Base-by-base conservation (phyloP, 2,329 filamentous ascomycete species). In the Aspergillus udagawae region DNA sequence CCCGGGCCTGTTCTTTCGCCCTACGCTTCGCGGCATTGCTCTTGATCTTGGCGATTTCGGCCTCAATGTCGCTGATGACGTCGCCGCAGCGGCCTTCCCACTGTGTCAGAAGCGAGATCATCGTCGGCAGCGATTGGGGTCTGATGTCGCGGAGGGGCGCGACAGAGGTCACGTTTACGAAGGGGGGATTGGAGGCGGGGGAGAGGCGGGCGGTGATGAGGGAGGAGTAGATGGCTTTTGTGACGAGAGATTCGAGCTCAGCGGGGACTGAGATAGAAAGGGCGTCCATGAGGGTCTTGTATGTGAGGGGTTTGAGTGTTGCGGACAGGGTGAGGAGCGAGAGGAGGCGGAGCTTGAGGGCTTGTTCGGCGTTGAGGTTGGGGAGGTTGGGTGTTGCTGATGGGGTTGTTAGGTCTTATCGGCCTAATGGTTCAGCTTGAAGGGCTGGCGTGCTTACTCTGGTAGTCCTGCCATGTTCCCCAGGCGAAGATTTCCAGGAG, bases 401-500 rank as follows among this genome's bases (percentile, higher is more conserved):
- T 12, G 5, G 3, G 10, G 44, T 38, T 8, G 42, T 23, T 25
- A 42, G 52, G 28, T 38, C 8, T 50, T 10, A 45, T 63, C 52
- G 53, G 56, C 17, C 41, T 14, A 32, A 32, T 9, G 55, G 54
- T 47, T 4, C 21, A 38, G 41, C 53, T 42, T 12, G 21, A 44
- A 12, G 45, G 25, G 49, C 23, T 8, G 25, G 25, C 23, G 20
- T 45, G 35, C 70, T 55, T 69, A 86, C 85, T 71, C 72, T 83
- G 80, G 79, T 96, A 97, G 65, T 88, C 84, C 58, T 83, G 79
- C 80, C 91, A 97, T 58, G 91, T 96, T 59, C 93, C 94, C 81
- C 94, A 91, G 58, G 92, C 90, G 76, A 99, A 99, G 67, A 95
- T 87, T 74, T 92, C 83, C 48, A 99, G 87, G 14, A 96, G 82